Base-by-base conservation (phyloP, 2,329 filamentous ascomycete genomes). In the Xylaria sp. region DNA sequence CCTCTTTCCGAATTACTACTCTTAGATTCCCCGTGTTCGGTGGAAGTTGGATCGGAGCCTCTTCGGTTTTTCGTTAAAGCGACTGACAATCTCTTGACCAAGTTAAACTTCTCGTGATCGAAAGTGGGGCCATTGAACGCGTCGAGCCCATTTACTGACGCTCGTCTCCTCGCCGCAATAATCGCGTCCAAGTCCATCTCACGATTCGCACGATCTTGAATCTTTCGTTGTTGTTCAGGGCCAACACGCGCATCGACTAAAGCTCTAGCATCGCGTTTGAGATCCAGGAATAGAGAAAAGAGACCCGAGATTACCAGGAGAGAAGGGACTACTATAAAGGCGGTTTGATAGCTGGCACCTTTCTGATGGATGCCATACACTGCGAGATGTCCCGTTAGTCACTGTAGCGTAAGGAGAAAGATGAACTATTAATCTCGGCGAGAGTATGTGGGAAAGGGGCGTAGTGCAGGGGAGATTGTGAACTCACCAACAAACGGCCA, bases 311-410 rank as follows among this genome's bases (percentile, higher is more conserved):
- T 76, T 0, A 81, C 80, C 57, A 87, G 80, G 30, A 89, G 76
- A 3, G 79, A 83, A 3, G 91, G 80, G 1, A 92, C 87, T 4
- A 94, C 83, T 36, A 88, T 80, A 77, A 91, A 92, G 0, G 90
- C 88, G 39, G 86, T 85, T 13, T 88, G 88, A 12, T 91, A 89
- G 55, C 84, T 83, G 18, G 88, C 86, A n/a, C 86, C 86, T 41
- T 80, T 75, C 63, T 87, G 83, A 25, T 90, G 83, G 46, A 92
- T 90, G 55, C 83, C 90, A 67, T 91, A 93, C 68, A 93, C 72
- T 73, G 23, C 34, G 23, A 41, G n/a, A 36, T n/a, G 43, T 25
- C 20, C 7, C 8, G 28, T 70, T 63, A 68, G 68, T 56, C 9
- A 7, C 8, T 36, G 18, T 52, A 28, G 23, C 8, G 18, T n/a